Base-by-base conservation (phyloP, 805 yeast genomes). In the Phaffomyces antillensis region DNA sequence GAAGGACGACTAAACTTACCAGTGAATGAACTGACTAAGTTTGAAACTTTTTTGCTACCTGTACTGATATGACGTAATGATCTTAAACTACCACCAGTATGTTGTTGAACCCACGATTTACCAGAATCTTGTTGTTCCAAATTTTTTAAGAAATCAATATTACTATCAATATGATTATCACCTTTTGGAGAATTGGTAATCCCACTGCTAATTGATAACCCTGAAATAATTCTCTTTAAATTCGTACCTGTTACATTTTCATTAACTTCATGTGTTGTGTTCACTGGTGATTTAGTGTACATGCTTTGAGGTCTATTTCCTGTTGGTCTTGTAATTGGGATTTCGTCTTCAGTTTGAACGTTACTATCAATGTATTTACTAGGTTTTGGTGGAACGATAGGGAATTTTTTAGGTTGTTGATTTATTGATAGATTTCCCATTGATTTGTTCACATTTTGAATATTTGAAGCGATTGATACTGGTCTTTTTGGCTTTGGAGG, bases 71-170 rank as follows among this genome's bases (percentile, higher is more conserved):
- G 55, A 33, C 64, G 60, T 15, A 59, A 26, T 11, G 64, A 56
- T 23, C 52, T 59, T 33, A 59, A 37, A 42, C 61, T 55, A 6
- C 62, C 65, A 45, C 66, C 65, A n/a, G 67, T 61, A 34, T 49
- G 46, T 36, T 59, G 59, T 25, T 60, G 63, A 18, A 54, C 52
- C 64, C 65, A 58, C 5, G 60, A 59, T 55, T 51, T 55, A 16
- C 65, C 65, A 36, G 61, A 59, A 45, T 67, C 66, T 42, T 67
- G 68, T 28, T 61, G 61, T 12, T 70, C 63, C 20, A 70, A 47
- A 24, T 52, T 59, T 41, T 62, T 65, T 32, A 70, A 44, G 48
- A 67, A 71, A 30, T 65, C 73, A 23, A 70, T 61, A 33, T 65
- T 68, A 43, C 65, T 66, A 47, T 63, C 61, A 39, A 56, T 56